These are phyloP conservation scores for Exophiala xenobiotica DNA, from an alignment of 2,329 filamentous ascomycete genomes.

Conservation along the genomic window DNA sequence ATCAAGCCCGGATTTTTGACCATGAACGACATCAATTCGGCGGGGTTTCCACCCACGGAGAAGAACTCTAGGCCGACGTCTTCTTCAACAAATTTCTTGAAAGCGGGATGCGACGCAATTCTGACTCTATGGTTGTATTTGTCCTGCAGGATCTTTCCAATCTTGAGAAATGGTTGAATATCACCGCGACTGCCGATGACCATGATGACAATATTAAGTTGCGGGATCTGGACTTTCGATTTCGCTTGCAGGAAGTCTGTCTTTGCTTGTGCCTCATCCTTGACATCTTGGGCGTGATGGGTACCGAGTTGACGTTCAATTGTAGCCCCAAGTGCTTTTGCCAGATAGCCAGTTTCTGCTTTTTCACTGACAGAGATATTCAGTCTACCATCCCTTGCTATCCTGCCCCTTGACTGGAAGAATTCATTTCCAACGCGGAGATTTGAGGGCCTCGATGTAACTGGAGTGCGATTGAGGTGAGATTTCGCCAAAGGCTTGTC, in stretches of 20 bases:
- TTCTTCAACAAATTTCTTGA: constrained; percentile 71
- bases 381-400: constrained; percentile 67
- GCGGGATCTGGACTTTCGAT: constrained; percentile 41
- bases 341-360: constrained; percentile 67
- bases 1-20: constrained; percentile 77
- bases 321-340: constrained; percentile 68
- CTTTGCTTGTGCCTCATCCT: constrained; percentile 17
- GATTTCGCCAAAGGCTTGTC: constrained; percentile 15
- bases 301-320: constrained; percentile 55
- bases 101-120: constrained; percentile 75
- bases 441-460: constrained; percentile 7
- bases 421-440: constrained; percentile 25
- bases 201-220: constrained; percentile 77
- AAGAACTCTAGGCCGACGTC: constrained; percentile 77
- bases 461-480: constrained; percentile 25
- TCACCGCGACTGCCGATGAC: constrained; percentile 79
- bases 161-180: constrained; percentile 74
- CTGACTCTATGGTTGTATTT: constrained; percentile 72
- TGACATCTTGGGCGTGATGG: constrained; percentile 34
- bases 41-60: constrained; percentile 73
- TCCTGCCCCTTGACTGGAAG: constrained; percentile 47
- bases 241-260: constrained; percentile 30
- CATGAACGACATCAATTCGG: constrained; percentile 85
- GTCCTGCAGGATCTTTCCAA: constrained; percentile 70
- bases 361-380: constrained; percentile 72